Percentiles rank a stretch among this genome's conserved stretches.
Evolutionary conservation across 345 rosid genomes (phyloP).

Genomic region (Eucalyptus rudis): DNA sequence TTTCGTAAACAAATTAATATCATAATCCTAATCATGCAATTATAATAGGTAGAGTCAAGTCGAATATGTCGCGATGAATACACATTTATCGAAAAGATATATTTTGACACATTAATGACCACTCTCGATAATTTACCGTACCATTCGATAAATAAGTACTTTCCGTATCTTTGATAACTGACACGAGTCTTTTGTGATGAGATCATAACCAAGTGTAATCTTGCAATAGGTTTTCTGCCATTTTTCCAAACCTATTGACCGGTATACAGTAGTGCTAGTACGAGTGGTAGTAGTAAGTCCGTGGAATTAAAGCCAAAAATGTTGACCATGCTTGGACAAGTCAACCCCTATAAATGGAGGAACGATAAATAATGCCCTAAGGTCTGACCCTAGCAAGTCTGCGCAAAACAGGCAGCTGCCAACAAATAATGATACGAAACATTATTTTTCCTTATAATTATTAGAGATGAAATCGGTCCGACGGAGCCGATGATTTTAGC

Average conservation of each 20-base stretch:
- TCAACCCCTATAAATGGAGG: not conserved
- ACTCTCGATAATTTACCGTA: rapidly evolving
- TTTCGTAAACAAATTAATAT: not conserved
- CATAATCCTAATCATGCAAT: not conserved
- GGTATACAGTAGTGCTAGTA: not conserved
- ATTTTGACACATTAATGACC: not conserved
- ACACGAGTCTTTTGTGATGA: rapidly evolving
- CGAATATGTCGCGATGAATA: not conserved
- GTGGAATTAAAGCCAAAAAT: not conserved
- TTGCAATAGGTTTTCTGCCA: not conserved
- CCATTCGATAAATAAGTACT: not conserved
- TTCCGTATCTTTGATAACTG: rapidly evolving
- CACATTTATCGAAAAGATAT: not conserved
- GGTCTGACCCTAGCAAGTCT: not conserved
- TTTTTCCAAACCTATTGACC: not conserved
- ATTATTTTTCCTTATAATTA: not conserved
- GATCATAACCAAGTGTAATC: not conserved
- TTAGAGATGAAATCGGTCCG: not conserved
- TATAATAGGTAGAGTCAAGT: not conserved
- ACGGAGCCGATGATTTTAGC: not conserved
- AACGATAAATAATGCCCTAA: not conserved
- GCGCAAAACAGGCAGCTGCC: not conserved
- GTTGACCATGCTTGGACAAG: not conserved
- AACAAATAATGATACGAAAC: not conserved
- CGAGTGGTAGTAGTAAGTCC: not conserved